These are phyloP conservation scores for Scenedesmus sp. DNA, from an alignment of 163 green algal species.

Conservation along the genomic window DNA sequence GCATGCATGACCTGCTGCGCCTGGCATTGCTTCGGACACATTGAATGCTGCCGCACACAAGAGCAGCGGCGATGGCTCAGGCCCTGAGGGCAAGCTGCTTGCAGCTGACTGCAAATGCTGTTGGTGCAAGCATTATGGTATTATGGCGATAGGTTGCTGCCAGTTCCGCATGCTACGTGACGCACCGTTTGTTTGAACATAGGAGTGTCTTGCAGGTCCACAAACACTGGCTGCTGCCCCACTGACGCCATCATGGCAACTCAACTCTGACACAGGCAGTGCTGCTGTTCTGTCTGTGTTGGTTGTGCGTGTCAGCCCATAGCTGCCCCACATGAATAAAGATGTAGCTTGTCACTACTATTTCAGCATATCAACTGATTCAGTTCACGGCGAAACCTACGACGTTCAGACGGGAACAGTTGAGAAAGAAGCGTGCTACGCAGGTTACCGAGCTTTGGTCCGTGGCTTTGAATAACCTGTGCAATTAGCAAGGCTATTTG, in stretches of 20 bases:
- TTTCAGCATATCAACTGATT: background rate
- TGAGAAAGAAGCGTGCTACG: background rate
- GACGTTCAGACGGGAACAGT: background rate
- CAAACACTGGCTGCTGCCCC: conserved; percentile 31
- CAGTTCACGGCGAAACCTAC: background rate
- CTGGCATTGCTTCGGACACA: background rate
- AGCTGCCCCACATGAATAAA: background rate
- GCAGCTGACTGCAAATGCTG: background rate
- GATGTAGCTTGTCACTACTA: background rate
- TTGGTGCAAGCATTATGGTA: background rate
- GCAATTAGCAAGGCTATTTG: background rate
- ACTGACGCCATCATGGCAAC: conserved; percentile 4
- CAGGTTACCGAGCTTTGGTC: background rate
- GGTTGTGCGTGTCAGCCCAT: background rate
- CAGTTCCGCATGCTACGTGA: background rate
- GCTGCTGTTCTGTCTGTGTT: background rate
- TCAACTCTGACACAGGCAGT: background rate
- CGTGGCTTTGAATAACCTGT: background rate
- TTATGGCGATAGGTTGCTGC: background rate
- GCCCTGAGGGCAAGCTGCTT: background rate
- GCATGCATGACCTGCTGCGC: background rate
- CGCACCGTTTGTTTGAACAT: conserved; percentile 49
- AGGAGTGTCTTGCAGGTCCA: conserved; percentile 45
- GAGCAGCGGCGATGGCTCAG: background rate
- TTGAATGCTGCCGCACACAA: background rate